Conservation (phyloP, 2,329 filamentous ascomycete genomes). For the Aspergillus vadensis region DNA sequence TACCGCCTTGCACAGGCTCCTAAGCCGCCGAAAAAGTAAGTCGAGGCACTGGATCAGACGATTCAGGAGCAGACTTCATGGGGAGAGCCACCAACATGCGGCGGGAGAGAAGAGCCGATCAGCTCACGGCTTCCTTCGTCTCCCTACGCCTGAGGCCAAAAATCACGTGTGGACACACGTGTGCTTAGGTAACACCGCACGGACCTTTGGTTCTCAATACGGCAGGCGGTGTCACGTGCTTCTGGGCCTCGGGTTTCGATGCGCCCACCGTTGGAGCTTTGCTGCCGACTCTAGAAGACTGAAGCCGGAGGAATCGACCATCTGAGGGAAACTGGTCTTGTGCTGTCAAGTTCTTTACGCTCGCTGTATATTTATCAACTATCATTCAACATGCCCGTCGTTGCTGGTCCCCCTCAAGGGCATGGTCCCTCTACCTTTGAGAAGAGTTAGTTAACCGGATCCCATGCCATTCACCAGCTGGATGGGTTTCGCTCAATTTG, state of each 20-base stretch:
- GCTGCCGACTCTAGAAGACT: slow-evolving; percentile 1
- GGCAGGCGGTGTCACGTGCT: slow-evolving; percentile 22
- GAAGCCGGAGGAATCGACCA: background rate
- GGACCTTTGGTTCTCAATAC: background rate
- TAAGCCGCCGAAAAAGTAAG: slow-evolving; percentile 30
- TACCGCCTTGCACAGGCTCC: slow-evolving; percentile 35
- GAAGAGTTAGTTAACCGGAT: slow-evolving; percentile 58
- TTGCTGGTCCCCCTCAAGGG: slow-evolving; percentile 55
- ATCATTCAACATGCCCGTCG: slow-evolving; percentile 54
- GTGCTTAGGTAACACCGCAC: slow-evolving; percentile 17
- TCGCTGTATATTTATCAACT: background rate
- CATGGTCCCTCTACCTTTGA: slow-evolving; percentile 68
- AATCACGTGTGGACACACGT: slow-evolving; percentile 22
- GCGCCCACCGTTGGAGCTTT: slow-evolving; percentile 9
- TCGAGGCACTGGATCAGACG: slow-evolving; percentile 24
- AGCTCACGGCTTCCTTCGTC: slow-evolving; percentile 20
- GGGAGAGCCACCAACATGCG: slow-evolving; percentile 23
- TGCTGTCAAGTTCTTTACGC: background rate
- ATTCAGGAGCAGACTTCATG: slow-evolving; percentile 30
- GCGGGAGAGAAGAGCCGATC: slow-evolving; percentile 24
- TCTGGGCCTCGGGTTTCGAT: slow-evolving; percentile 10
- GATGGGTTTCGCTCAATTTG: background rate
- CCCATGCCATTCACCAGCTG: slow-evolving; percentile 8
- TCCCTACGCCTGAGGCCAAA: slow-evolving; percentile 21
- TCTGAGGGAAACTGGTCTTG: background rate